phyloP scores from a whole-genome alignment of 345 rosid species.

The Bruguiera sexangula region DNA sequence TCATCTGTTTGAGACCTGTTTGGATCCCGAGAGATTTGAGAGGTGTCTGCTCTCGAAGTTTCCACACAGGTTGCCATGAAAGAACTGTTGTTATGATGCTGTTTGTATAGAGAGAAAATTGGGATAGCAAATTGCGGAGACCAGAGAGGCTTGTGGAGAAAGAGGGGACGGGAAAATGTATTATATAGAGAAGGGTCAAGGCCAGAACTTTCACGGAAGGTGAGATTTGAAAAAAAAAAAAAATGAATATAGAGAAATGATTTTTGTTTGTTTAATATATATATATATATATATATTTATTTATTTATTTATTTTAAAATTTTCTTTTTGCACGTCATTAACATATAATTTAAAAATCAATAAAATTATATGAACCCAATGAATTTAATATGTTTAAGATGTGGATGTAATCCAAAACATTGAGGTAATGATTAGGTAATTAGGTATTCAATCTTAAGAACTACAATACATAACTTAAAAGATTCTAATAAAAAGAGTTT shows the following conservation, averaged over 20 bases:
- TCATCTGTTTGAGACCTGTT: slow-evolving; percentile 41
- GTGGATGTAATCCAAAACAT: no score
- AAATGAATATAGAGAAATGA: not conserved
- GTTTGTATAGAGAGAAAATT: slow-evolving; percentile 3
- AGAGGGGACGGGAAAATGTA: slow-evolving; percentile 15
- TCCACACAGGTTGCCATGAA: slow-evolving; percentile 77
- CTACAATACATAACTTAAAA: no score
- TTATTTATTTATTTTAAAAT: no score
- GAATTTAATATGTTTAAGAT: no score
- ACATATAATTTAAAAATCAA: no score
- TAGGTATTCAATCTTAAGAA: no score
- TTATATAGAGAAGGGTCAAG: slow-evolving; percentile 33
- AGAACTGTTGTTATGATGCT: not conserved
- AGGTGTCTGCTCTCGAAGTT: slow-evolving; percentile 37
- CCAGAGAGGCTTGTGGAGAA: slow-evolving; percentile 9
- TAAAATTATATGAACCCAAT: no score
- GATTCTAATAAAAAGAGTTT: no score
- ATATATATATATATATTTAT: no score
- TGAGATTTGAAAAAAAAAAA: not conserved
- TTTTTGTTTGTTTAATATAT: not conserved
- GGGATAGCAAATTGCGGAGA: slow-evolving; percentile 5
- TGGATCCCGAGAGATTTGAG: slow-evolving; percentile 47
- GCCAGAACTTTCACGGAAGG: slow-evolving; percentile 44
- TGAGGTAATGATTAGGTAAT: no score
- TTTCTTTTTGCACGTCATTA: no score